Evolutionary conservation across 371 early-diverging fungal species (phyloP).

Genomic region (Syncephalastrum contaminatum): DNA sequence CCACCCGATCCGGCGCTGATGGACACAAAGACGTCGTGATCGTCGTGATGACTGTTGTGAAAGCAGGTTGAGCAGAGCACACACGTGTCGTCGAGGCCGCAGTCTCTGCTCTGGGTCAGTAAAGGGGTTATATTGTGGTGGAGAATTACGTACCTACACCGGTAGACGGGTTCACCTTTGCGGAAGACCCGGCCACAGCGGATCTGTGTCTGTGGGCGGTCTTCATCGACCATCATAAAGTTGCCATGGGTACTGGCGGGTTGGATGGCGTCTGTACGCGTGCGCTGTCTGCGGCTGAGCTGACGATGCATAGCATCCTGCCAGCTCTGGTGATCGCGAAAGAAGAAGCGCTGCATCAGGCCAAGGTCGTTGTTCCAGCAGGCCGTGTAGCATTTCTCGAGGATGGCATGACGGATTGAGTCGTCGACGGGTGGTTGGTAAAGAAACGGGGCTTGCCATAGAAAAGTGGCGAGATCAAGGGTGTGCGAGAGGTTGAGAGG

Average conservation of each 20-base stretch:
- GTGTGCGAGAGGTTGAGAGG: neutral
- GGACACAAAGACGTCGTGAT: conserved; percentile 89
- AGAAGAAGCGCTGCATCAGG: conserved; percentile 48
- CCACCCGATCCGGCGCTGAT: conserved; percentile 84
- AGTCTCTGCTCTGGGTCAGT: conserved; percentile 22
- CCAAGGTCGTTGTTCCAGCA: conserved; percentile 53
- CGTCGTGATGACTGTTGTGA: conserved; percentile 87
- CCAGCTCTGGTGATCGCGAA: conserved; percentile 35
- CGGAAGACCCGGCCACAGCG: conserved; percentile 86
- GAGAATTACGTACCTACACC: conserved; percentile 64
- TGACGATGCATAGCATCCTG: conserved; percentile 34
- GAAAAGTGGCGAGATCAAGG: conserved; percentile 28
- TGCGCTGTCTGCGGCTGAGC: conserved; percentile 1
- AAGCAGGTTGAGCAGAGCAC: conserved; percentile 94
- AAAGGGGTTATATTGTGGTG: neutral
- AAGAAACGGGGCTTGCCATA: conserved; percentile 44
- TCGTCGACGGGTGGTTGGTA: conserved; percentile 50
- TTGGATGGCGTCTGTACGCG: conserved; percentile 36
- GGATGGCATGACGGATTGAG: conserved; percentile 46
- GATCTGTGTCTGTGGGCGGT: neutral
- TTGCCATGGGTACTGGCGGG: conserved; percentile 18
- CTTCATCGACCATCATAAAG: conserved; percentile 60
- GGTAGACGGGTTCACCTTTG: conserved; percentile 81
- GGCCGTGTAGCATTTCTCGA: conserved; percentile 46
- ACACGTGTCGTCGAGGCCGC: conserved; percentile 94